Evolutionary conservation across 768 basidiomycete genomes (phyloP), one percentile per base, ranked within the genome.

Genomic region (Rhizopogon roseolus): DNA sequence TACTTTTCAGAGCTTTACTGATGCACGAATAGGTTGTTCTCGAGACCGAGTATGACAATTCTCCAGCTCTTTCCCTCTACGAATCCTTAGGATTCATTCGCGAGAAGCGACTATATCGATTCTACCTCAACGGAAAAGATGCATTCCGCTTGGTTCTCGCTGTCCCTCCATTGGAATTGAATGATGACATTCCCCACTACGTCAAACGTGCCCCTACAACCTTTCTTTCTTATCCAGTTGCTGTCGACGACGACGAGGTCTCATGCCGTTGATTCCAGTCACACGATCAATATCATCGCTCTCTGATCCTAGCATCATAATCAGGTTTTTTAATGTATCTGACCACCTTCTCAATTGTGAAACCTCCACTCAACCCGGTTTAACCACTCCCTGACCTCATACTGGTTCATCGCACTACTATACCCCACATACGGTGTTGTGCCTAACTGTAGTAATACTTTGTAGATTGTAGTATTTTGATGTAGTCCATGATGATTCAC

Each of bases 71-170:
- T 14, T 84, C 88, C 3, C 75, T 99, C 11, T 98, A 98, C 71
- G 88, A 89, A 56, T 86, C 88, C 6, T 79, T 98, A 41, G 97
- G 97, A 0, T 99, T 99, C 71, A 89, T 98, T 25, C 84, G 92
- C 40, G 95, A 98, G 75, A 98, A 98, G 67, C 85, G 95, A 4
- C 77, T 99, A 16, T 86, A 88, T 66, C 82, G 97, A 1, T 99
- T 98, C 72, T 98, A 99, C 64, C 81, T 98, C 60, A 99, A 97
- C 65, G 93, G 92, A 43, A 98, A 98, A 71, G 94, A 98, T 65
- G 95, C 95, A 0, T 97, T 91, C 64, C 79, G 92, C 38, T 82
- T 94, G 45, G 81, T 90, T 19, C 81, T 90, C 42, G 71, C 80
- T 29, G 69, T 90, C 5, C 78, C 83, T 5, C 64, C 68, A 38